phyloP scores from a whole-genome alignment of 139 green algal genomes.

The Auxenochlorella protothecoides region DNA sequence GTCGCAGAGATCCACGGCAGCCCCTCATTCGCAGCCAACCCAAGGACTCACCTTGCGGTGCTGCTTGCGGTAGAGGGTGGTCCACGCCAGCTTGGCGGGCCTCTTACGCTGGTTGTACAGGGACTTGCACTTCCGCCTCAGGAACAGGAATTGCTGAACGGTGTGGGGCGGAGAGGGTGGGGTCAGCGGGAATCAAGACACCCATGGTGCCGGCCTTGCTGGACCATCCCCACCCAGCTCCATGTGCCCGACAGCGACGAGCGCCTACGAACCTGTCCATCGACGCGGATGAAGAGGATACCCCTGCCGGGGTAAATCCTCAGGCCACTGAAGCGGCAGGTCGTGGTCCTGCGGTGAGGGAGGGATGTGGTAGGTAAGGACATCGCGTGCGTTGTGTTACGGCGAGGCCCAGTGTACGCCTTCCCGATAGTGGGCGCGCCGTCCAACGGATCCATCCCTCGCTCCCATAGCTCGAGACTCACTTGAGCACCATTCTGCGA shows the following conservation, averaged over 20 bases:
- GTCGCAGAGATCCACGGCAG: no score
- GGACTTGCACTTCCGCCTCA: constrained; percentile 87
- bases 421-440: not conserved
- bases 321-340: constrained; percentile 96
- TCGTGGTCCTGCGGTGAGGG: constrained; percentile 67
- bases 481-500: constrained; percentile 16
- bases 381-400: no score
- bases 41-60: constrained; percentile 81
- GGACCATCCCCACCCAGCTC: no score
- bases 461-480: not conserved
- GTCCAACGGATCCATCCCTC: not conserved
- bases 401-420: not conserved
- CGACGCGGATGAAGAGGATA: constrained; percentile 79
- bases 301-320: constrained; percentile 94
- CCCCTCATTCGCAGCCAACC: no score
- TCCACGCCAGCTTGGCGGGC: constrained; percentile 97
- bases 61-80: constrained; percentile 82
- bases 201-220: no score
- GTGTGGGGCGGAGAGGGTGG: not conserved
- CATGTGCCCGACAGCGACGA: no score
- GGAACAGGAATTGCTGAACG: constrained; percentile 84
- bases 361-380: not conserved
- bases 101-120: constrained; percentile 85
- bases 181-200: no score
- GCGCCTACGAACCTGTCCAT: constrained; percentile 64